Conservation (phyloP, 352 stramenopile genomes). For the Globisporangium lucens region DNA sequence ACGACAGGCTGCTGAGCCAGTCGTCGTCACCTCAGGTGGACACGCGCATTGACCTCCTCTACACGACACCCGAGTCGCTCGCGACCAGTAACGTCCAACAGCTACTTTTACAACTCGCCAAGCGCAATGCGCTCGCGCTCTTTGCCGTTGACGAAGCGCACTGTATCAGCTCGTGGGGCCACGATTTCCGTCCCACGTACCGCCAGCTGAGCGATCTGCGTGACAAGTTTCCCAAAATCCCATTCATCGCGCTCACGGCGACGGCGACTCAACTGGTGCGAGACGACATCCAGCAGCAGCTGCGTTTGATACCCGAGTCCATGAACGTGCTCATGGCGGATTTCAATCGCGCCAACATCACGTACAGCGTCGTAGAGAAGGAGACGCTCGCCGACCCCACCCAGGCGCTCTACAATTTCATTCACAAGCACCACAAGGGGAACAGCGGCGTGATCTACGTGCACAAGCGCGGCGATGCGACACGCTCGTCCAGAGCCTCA, state of each 20-base stretch:
- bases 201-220: conserved; percentile 42
- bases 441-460: conserved; percentile 51
- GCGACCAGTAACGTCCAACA: conserved; percentile 46
- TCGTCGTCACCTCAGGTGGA: neutral
- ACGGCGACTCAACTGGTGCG: conserved; percentile 79
- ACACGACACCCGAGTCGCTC: conserved; percentile 87
- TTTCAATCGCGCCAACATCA: conserved; percentile 63
- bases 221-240: conserved; percentile 26
- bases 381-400: conserved; percentile 42
- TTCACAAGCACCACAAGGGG: conserved; percentile 31
- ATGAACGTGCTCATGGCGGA: conserved; percentile 44
- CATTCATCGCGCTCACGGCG: conserved; percentile 88
- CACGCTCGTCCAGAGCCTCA: conserved; percentile 30
- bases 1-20: conserved; percentile 25
- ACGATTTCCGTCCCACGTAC: conserved; percentile 88
- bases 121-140: conserved; percentile 30
- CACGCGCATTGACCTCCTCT: conserved; percentile 61
- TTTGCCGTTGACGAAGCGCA: conserved; percentile 91
- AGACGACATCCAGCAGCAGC: conserved; percentile 46
- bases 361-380: conserved; percentile 51
- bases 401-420: conserved; percentile 36
- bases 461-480: conserved; percentile 55
- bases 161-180: conserved; percentile 82
- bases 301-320: conserved; percentile 27
- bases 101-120: conserved; percentile 32